Base-by-base conservation (phyloP, 768 basidiomycete species). In the Boletus sp. region DNA sequence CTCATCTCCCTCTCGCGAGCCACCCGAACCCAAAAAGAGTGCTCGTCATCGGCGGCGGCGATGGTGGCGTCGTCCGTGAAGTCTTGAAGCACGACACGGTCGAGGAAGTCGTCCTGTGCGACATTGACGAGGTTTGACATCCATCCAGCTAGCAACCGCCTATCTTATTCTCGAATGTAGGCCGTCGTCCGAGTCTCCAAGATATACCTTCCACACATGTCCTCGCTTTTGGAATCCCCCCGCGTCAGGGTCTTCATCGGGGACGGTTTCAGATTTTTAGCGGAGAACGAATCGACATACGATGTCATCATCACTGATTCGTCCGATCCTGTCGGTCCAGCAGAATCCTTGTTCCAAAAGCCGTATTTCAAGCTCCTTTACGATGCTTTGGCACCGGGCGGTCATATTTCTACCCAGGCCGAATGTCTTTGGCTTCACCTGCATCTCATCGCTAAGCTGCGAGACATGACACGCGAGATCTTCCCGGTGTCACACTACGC, bases 281-380 rank as follows among this genome's bases (percentile, higher is more conserved):
- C 86, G 12, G 89, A 93, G 50, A 89, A 96, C 75, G 83, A 88
- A 64, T 78, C 84, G 48, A 85, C 85, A 50, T 97, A 96, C 84
- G 96, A 99, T 70, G 92, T 91, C 58, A 98, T 99, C 78, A 91
- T 99, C 77, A 99, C 96, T 60, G 96, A 99, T 73, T 98, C 95
- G 18, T 97, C 94, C 20, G 96, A 98, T 74, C 96, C 96, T 39
- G 93, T 98, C 54, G 96, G 96, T 42, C 96, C 96, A 42, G 96
- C 96, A 45, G 89, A 86, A 45, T 83, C 90, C 24, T 89, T 98
- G 61, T 98, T 99, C 83, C 84, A 98, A 76, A 90, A 94, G 72
- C 91, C 94, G 2, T 99, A 97, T 83, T 99, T 98, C 80, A 83
- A 92, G 72, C 86, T 98, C 36, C 82, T 99, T 55, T 85, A 94